phyloP scores from a whole-genome alignment of 805 yeast species.

The Hanseniaspora thailandica region DNA sequence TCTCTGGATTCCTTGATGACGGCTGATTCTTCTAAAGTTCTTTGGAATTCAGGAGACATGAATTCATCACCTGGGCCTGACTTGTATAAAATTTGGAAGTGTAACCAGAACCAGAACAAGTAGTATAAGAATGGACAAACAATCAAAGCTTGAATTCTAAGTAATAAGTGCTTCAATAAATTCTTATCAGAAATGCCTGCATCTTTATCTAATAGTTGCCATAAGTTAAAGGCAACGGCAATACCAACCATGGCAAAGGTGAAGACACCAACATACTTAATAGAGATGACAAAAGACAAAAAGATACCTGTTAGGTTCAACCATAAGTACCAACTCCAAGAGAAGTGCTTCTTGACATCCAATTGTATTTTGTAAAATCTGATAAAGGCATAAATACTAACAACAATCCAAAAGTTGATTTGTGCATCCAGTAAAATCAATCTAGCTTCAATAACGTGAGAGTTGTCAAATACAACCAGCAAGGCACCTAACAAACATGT shows the following conservation, averaged over 20 bases:
- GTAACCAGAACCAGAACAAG: constrained; percentile 83
- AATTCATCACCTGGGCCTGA: constrained; percentile 95
- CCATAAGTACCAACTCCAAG: constrained; percentile 79
- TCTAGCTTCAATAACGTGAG: constrained; percentile 82
- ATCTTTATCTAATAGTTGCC: constrained; percentile 70
- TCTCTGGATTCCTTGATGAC: constrained; percentile 58
- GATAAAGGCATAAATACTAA: constrained; percentile 65
- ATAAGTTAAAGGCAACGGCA: constrained; percentile 75
- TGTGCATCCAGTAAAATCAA: constrained; percentile 87
- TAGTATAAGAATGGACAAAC: constrained; percentile 73
- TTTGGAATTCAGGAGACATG: constrained; percentile 94
- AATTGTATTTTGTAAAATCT: constrained; percentile 62
- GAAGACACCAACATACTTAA: constrained; percentile 92
- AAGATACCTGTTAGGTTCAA: constrained; percentile 69
- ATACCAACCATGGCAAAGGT: constrained; percentile 79
- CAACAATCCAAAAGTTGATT: constrained; percentile 69
- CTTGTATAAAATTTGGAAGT: constrained; percentile 63
- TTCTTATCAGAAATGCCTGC: constrained; percentile 49
- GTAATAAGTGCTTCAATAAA: constrained; percentile 57
- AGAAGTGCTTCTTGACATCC: constrained; percentile 42
- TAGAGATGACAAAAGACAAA: constrained; percentile 82
- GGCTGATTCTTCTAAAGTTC: constrained; percentile 74
- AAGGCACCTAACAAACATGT: constrained; percentile 68
- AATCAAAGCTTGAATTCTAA: constrained; percentile 60
- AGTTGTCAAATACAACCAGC: constrained; percentile 74